Evolutionary conservation across 2,329 filamentous ascomycete genomes (phyloP), one percentile per base, ranked within the genome.

Genomic region (Epichloe aotearoae): DNA sequence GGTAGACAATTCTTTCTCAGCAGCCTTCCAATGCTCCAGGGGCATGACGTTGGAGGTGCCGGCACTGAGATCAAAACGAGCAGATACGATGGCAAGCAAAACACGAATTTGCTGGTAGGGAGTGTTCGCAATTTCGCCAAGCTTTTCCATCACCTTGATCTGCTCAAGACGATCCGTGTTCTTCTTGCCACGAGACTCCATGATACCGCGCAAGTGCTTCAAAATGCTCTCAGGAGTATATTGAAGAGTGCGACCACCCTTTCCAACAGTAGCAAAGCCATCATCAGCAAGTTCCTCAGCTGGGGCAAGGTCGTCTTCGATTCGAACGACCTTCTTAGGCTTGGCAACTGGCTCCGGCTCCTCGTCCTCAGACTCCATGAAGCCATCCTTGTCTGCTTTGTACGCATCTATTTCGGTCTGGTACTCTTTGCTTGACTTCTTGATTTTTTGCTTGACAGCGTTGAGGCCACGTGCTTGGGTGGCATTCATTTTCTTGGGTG

Each of bases 151-250:
- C 49, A 91, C 84, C 69, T 85, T 84, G 70, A 98, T 97, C 72
- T 98, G 93, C 72, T 98, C 93, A 45, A 80, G 66, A 46, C 89
- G 84, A 69, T 98, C 93, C 57, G 93, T 96, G 76, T 97, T 97
- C 81, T 98, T 98, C 77, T 95, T 94, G 67, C 93, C 93, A 74
- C 93, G 82, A 53, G 91, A 90, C 74, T 98, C 93, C 65, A 97
- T 77, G 64, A 98, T 97, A 49, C 83, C 80, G 52, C 91, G 83
- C 49, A 98, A 79, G 69, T 97, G 89, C 77, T 98, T 98, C 69
- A 97, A 85, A 64, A 98, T 98, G 68, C 90, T 93, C 74, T 98
- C 93, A 20, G 91, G 86, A 12, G 94, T 98, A 70, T 95, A 97
- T 62, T 87, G 83, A 52, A 97, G 76, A 49, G 88, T 82, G 68